Percentiles rank a stretch among this genome's conserved stretches.
Conservation (phyloP, 2,329 filamentous ascomycete species). For the Dactylonectria macrodidyma region DNA sequence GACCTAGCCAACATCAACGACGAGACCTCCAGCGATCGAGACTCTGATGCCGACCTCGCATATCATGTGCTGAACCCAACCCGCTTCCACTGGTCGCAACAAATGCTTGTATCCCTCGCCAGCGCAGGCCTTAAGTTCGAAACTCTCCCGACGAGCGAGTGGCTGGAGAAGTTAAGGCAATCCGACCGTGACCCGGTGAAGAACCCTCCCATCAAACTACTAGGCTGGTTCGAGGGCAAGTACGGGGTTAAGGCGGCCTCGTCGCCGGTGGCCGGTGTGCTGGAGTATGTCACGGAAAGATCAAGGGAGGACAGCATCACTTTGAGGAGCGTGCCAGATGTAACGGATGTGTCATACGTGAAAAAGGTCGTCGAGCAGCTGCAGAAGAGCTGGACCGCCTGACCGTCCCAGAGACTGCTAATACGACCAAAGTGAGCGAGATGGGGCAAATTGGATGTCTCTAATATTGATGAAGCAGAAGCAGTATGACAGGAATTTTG, state of each 20-base stretch:
- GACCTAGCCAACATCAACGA: constrained; percentile 30
- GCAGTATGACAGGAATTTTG: too few species aligned
- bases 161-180: constrained; percentile 59
- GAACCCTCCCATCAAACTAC: constrained; percentile 67
- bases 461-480: too few species aligned
- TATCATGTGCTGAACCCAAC: constrained; percentile 43
- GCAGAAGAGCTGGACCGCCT: constrained; percentile 23
- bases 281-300: constrained; percentile 36
- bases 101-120: constrained; percentile 65
- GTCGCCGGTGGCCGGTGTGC: constrained; percentile 19
- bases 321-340: constrained; percentile 36
- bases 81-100: constrained; percentile 63
- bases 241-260: constrained; percentile 40
- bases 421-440: not conserved
- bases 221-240: constrained; percentile 64
- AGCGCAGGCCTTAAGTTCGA: constrained; percentile 61
- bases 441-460: too few species aligned
- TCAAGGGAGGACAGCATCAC: constrained; percentile 38
- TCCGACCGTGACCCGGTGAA: constrained; percentile 60
- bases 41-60: constrained; percentile 29
- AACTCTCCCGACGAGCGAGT: constrained; percentile 59
- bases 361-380: constrained; percentile 35
- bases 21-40: constrained; percentile 3
- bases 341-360: constrained; percentile 33
- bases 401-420: not conserved